These are phyloP conservation scores for Tolypocladium cylindrosporum DNA, from an alignment of 2,329 filamentous ascomycete genomes.

Conservation along the genomic window DNA sequence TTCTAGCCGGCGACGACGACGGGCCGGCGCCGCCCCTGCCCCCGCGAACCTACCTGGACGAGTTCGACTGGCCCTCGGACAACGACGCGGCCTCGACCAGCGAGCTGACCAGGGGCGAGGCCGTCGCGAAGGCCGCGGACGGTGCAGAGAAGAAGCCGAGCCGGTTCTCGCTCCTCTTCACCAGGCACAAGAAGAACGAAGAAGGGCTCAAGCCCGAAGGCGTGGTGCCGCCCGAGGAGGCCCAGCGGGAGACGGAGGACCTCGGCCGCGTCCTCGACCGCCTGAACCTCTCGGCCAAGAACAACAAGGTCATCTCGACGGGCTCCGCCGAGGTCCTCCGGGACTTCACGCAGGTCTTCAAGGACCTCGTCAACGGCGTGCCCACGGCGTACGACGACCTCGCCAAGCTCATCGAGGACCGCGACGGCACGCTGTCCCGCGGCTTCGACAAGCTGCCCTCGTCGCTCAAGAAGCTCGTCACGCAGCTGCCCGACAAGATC, in stretches of 20 bases:
- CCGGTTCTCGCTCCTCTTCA: constrained; percentile 25
- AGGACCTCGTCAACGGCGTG: constrained; percentile 84
- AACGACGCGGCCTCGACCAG: constrained; percentile 16
- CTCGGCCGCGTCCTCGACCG: constrained; percentile 71
- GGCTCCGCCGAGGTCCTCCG: constrained; percentile 75
- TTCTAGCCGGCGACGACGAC: constrained; percentile 33
- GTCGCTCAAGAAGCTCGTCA: constrained; percentile 78
- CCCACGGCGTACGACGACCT: constrained; percentile 91
- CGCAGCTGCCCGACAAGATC: constrained; percentile 72
- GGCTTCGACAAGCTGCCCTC: constrained; percentile 60
- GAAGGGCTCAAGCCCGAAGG: constrained; percentile 22
- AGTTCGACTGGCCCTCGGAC: constrained; percentile 36
- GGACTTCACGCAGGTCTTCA: constrained; percentile 82
- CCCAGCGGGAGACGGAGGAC: constrained; percentile 53
- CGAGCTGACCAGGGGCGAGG: constrained; percentile 14
- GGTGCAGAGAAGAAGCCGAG: constrained; percentile 24
- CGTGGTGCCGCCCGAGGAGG: constrained; percentile 29
- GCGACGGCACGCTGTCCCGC: constrained; percentile 47
- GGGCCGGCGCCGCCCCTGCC: constrained; percentile 44
- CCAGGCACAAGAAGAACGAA: constrained; percentile 28
- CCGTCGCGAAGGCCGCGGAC: constrained; percentile 12
- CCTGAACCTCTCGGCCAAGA: constrained; percentile 71
- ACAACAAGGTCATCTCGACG: constrained; percentile 77
- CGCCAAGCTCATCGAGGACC: constrained; percentile 49
- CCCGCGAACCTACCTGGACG: constrained; percentile 38